Conservation (phyloP, 345 rosid genomes). For the Eucalyptus paniculata region DNA sequence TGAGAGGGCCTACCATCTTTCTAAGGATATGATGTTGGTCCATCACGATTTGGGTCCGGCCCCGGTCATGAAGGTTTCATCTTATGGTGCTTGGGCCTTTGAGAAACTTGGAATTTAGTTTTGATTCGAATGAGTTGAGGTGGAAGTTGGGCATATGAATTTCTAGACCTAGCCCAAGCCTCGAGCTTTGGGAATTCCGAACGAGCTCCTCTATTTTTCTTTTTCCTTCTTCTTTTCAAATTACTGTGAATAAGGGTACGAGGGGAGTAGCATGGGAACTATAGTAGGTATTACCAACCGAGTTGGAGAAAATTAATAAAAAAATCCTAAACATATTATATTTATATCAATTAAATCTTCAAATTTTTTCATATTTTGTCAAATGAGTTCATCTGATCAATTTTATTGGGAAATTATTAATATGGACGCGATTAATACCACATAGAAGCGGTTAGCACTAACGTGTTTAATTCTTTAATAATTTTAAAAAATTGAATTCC, state of each 20-base stretch:
- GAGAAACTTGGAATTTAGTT: background rate
- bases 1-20: background rate
- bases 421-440: fast-evolving
- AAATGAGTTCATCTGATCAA: fast-evolving
- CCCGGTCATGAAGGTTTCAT: background rate
- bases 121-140: background rate
- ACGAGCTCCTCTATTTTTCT: background rate
- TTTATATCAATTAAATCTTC: fast-evolving
- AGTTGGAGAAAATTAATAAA: too few species aligned
- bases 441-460: fast-evolving
- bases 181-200: background rate
- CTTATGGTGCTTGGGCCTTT: background rate
- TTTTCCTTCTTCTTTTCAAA: background rate
- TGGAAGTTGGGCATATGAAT: background rate
- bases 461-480: fast-evolving
- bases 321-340: fast-evolving
- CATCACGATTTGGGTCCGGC: background rate
- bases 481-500: fast-evolving
- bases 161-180: background rate
- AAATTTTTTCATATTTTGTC: too few species aligned
- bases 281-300: too few species aligned
- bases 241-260: background rate
- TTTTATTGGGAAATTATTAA: fast-evolving
- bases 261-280: background rate
- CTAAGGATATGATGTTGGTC: background rate